Percentiles rank a stretch among this genome's conserved stretches.
Conservation (phyloP, 306 rosid species). For the Cucurbita moschata region DNA sequence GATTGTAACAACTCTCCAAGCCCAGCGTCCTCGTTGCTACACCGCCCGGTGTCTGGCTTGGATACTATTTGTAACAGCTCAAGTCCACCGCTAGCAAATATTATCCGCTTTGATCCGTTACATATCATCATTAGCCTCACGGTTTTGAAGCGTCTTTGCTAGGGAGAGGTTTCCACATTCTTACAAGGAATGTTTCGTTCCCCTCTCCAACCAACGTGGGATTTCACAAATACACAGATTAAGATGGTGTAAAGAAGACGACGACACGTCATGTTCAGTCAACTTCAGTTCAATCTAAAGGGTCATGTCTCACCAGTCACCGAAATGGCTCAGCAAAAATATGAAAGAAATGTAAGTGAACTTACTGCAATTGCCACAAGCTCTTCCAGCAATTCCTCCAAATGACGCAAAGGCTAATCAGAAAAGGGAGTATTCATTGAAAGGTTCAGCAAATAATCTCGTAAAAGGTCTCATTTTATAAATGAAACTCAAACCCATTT, state of each 20-base stretch:
- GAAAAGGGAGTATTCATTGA: slow-evolving; percentile 6
- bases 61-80: too few relatives aligned
- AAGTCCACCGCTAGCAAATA: too few relatives aligned
- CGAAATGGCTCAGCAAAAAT: background rate
- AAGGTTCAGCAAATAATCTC: background rate
- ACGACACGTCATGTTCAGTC: background rate
- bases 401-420: slow-evolving; percentile 70
- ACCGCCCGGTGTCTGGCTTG: too few relatives aligned
- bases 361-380: slow-evolving; percentile 94
- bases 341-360: slow-evolving; percentile 1
- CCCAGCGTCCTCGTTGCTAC: too few relatives aligned
- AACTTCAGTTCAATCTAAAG: background rate
- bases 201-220: too few relatives aligned
- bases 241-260: background rate
- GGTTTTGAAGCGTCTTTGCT: too few relatives aligned
- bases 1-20: too few relatives aligned
- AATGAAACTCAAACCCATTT: background rate
- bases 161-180: too few relatives aligned
- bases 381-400: slow-evolving; percentile 84
- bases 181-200: too few relatives aligned
- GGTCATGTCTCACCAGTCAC: background rate
- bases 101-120: too few relatives aligned
- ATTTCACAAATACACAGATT: too few relatives aligned
- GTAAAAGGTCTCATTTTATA: background rate
- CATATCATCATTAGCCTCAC: too few relatives aligned